Conservation (phyloP, 305 asterid genomes). For the Solanum aculeatissimum region DNA sequence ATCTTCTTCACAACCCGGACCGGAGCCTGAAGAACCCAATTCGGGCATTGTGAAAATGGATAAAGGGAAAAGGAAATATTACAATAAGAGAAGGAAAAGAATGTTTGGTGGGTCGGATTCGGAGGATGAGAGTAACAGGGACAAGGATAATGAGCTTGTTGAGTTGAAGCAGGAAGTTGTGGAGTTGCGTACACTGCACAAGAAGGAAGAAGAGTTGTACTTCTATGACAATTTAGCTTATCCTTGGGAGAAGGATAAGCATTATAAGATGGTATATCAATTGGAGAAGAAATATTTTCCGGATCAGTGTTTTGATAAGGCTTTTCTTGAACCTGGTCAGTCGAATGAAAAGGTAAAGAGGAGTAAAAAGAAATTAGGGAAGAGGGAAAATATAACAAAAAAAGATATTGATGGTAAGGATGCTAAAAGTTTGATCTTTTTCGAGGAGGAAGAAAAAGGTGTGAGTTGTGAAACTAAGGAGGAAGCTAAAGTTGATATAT, state of each 20-base stretch:
- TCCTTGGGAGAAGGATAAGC: constrained; percentile 97
- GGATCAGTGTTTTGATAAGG: constrained; percentile 87
- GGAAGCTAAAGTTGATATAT: constrained; percentile 28
- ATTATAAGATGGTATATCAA: constrained; percentile 92
- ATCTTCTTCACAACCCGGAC: constrained; percentile 8
- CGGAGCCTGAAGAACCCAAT: neutral
- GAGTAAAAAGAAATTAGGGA: constrained; percentile 18
- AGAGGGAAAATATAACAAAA: constrained; percentile 5
- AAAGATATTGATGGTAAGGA: constrained; percentile 1
- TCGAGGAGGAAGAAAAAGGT: constrained; percentile 37
- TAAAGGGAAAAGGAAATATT: constrained; percentile 63
- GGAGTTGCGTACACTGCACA: constrained; percentile 62
- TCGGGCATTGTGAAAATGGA: constrained; percentile 25
- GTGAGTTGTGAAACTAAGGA: constrained; percentile 2
- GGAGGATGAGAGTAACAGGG: constrained; percentile 30
- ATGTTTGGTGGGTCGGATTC: constrained; percentile 50
- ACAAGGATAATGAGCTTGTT: constrained; percentile 32
- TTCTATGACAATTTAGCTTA: constrained; percentile 75
- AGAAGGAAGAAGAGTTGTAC: constrained; percentile 80
- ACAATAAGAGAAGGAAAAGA: constrained; percentile 64
- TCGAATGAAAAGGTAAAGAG: constrained; percentile 15
- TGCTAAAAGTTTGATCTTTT: constrained; percentile 50
- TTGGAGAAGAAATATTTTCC: constrained; percentile 93
- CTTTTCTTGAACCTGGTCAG: constrained; percentile 72
- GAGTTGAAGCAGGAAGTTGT: constrained; percentile 89